Base-by-base conservation (phyloP, 495 filamentous ascomycete species). In the Parathielavia appendiculata region DNA sequence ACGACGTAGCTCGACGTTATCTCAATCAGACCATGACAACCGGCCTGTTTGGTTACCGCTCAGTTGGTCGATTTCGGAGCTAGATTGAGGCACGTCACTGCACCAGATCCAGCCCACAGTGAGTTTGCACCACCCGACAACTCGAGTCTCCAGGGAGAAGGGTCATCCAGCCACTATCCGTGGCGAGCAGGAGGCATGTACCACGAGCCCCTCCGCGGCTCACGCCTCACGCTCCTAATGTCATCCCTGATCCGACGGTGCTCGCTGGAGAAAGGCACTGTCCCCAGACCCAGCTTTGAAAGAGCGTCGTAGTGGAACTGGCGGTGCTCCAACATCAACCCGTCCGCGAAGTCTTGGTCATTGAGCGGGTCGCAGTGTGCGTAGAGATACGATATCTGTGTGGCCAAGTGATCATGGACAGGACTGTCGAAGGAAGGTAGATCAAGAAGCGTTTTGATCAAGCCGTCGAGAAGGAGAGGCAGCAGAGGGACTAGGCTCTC, bases 221-320 rank as follows among this genome's bases (percentile, higher is more conserved):
- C 17, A 0, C 30, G 52, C 22, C 16, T 17, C 30, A 40, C 52
- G 1, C 36, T 7, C 5, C 17, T 0, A 11, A 55, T 46, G 3
- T 55, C 52, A 12, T 46, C 41, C 35, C 41, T 45, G 32, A 46
- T 46, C 17, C 38, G 26, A 4, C 41, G 52, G 40, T 55, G 52
- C 41, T 55, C 40, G 10, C 7, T 10, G 3, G 36, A 3, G 12
- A 55, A 55, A 3, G 41, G 52, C 3, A 38, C 4, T 4, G 52
- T 55, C 17, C 52, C 41, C 10, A 55, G n/a, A 11, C 52, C 40
- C 19, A n/a, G 26, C n/a, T 55, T 55, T 10, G 52, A 55, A 5
- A 55, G 52, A 30, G 52, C 52, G 30, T 55, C 52, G 16, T 55
- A 35, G 30, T 55, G 52, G 13, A 55, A 55, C 19, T 55, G 52